phyloP scores from a whole-genome alignment of 2,329 filamentous ascomycete species.

The Ophiostoma sp. region DNA sequence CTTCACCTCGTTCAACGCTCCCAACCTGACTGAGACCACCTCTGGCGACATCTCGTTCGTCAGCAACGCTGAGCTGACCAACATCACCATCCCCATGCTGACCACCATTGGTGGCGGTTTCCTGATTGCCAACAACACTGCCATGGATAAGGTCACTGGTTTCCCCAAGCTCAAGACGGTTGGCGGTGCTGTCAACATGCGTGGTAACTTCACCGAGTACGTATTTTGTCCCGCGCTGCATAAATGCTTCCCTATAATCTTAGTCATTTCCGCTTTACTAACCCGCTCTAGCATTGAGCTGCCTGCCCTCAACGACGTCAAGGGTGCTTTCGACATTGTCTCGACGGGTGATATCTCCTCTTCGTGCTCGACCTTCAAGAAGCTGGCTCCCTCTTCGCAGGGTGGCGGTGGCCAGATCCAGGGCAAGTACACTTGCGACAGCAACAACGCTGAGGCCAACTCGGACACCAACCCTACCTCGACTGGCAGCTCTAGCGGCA shows the following conservation, averaged over 20 bases:
- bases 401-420: conserved; percentile 47
- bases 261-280: not conserved
- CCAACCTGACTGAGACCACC: conserved; percentile 70
- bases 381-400: conserved; percentile 41
- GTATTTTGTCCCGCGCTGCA: conserved; percentile 39
- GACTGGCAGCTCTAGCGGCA: conserved; percentile 33
- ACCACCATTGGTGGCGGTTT: conserved; percentile 73
- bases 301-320: conserved; percentile 65
- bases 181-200: conserved; percentile 78
- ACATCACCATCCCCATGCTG: conserved; percentile 74
- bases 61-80: conserved; percentile 63
- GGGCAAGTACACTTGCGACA: conserved; percentile 53
- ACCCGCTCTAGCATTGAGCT: conserved; percentile 62
- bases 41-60: conserved; percentile 62
- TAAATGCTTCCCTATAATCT: not conserved
- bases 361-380: conserved; percentile 57
- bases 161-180: conserved; percentile 70
- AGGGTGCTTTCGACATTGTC: conserved; percentile 70
- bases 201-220: conserved; percentile 81
- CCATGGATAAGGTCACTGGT: conserved; percentile 62
- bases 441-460: conserved; percentile 55
- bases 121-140: conserved; percentile 87
- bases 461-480: conserved; percentile 43
- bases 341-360: conserved; percentile 61
- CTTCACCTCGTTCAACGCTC: conserved; percentile 60